These are phyloP conservation scores for Sphagnum fallax DNA, from an alignment of 228 moss, liverwort and hornwort genomes.

Conservation along the genomic window DNA sequence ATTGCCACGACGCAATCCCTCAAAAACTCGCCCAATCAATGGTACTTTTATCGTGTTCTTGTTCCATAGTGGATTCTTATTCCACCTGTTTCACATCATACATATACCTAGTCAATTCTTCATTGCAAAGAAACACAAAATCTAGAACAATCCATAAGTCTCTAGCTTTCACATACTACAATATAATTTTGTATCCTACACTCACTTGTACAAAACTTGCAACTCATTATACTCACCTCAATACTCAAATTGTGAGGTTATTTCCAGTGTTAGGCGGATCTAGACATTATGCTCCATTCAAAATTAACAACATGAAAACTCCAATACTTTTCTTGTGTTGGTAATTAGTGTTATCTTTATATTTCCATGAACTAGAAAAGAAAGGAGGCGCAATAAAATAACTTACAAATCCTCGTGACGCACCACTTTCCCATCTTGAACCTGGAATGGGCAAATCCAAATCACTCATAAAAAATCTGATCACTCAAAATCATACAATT, in stretches of 20 bases:
- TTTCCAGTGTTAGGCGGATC: too few relatives aligned
- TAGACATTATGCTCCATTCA: too few relatives aligned
- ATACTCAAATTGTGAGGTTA: too few relatives aligned
- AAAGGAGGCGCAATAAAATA: neutral
- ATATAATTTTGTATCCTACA: too few relatives aligned
- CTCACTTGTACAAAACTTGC: too few relatives aligned
- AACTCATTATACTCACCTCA: too few relatives aligned
- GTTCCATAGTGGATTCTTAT: slow-evolving; percentile 65
- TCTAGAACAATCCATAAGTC: neutral
- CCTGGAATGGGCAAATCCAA: slow-evolving; percentile 19
- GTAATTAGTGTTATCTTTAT: neutral
- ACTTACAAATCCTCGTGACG: slow-evolving; percentile 81
- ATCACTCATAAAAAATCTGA: neutral
- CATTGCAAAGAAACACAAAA: too few relatives aligned
- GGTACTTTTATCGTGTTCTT: slow-evolving; percentile 53
- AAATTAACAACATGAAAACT: too few relatives aligned
- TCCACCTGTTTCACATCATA: slow-evolving; percentile 46
- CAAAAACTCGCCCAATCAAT: slow-evolving; percentile 50
- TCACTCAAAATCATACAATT: too few relatives aligned
- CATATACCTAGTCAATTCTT: too few relatives aligned
- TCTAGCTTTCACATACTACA: neutral
- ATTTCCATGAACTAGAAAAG: neutral
- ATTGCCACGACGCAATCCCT: slow-evolving; percentile 52
- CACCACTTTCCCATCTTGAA: slow-evolving; percentile 65
- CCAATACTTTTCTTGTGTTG: too few relatives aligned